Evolutionary conservation across 2,329 filamentous ascomycete species (phyloP), one percentile per base, ranked within the genome.

Genomic region (Dichotomopilus funicola): DNA sequence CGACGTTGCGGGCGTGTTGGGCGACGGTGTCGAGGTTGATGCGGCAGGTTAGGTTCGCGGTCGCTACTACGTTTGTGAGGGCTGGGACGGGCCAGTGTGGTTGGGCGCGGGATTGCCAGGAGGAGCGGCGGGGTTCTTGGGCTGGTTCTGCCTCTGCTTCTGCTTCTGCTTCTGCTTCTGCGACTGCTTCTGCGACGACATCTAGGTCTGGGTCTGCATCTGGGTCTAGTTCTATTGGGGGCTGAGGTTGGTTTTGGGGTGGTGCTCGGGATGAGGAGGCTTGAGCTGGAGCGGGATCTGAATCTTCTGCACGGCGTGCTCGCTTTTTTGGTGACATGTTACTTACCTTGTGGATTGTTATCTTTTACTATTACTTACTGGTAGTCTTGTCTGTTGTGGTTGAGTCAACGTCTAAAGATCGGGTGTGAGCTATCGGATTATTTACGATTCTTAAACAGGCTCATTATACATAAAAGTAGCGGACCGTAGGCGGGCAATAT

Each of bases 1-100:
- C 91, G 62, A 91, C 91, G 73, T 96, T 96, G 74, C 91, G 85
- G 61, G 91, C 91, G 73, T 96, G 91, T 70, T 96, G 80, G 66
- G 91, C 90, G 71, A 96, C 95, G 67, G 91, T 94, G 84, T 96
- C 95, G 64, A 96, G 81, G 73, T 96, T 91, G 75, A 96, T 78
- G 65, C 91, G 89, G 75, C 90, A 95, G 78, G 91, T 89, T 69
- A 96, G 83, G 75, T 96, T 96, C 78, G 95, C 90, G 65, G 91
- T 96, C 65, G 91, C 91, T 1, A 64, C 58, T 37, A 62, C 56
- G 53, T 63, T 63, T 33, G 58, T 52, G 45, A 61, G 44, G 12
- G 19, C 9, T 1, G 62, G 62, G 2, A 44, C 1, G 5, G 61
- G 62, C 62, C 62, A 62, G 52, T 49, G 13, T 3, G 59, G 58